Evolutionary conservation across 1,284 basidiomycete genomes (phyloP).

Genomic region (Trichosporon sp.): DNA sequence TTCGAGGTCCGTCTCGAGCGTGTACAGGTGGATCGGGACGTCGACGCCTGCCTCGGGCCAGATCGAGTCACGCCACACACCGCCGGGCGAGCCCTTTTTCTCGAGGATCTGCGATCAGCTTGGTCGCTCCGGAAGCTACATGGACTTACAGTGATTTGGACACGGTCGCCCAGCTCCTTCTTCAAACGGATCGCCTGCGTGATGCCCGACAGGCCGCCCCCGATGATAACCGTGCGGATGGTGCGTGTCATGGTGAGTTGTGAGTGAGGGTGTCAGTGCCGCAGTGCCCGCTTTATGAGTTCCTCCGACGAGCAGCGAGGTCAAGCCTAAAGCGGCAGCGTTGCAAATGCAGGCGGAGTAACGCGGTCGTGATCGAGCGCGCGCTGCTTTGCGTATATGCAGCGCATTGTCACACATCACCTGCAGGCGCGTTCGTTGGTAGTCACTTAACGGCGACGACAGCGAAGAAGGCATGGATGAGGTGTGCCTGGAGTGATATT

Average conservation of each 20-base stretch:
- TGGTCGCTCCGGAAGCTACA: too few species aligned
- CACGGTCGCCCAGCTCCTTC: constrained; percentile 22
- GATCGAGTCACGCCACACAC: constrained; percentile 26
- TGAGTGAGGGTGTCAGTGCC: background rate
- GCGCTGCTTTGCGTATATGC: background rate
- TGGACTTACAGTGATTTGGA: constrained; percentile 16
- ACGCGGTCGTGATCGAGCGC: background rate
- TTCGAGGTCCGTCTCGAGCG: constrained; percentile 24
- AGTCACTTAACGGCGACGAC: background rate
- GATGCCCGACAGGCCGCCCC: constrained; percentile 28
- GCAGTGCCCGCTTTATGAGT: background rate
- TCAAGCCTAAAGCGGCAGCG: background rate
- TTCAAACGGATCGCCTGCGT: constrained; percentile 27
- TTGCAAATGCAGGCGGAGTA: background rate
- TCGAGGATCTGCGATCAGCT: constrained; percentile 21
- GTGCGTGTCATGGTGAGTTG: background rate
- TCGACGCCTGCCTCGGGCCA: constrained; percentile 30
- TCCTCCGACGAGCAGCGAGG: background rate
- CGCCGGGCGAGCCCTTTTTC: constrained; percentile 19
- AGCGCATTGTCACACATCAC: background rate
- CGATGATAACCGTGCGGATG: constrained; percentile 18
- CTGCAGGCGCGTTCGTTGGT: background rate
- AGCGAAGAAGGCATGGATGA: background rate
- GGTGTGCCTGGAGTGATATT: background rate
- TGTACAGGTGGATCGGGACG: constrained; percentile 28